These are phyloP conservation scores for Yamadazyma triangularis DNA, from an alignment of 1,139 yeast species.

Conservation along the genomic window DNA sequence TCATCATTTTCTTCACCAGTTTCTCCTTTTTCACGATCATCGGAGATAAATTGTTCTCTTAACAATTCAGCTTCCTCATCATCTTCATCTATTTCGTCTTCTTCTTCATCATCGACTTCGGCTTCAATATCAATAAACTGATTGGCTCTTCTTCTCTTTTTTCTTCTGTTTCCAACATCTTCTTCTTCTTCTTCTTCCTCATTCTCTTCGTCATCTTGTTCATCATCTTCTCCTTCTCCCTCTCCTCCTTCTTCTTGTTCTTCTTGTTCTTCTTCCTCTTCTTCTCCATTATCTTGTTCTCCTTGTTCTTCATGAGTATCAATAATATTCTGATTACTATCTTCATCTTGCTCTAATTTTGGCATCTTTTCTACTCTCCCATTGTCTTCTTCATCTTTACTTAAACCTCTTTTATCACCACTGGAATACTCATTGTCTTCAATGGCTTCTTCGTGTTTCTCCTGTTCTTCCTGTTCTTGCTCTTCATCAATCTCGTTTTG, in stretches of 20 bases:
- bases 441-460: conserved; percentile 4
- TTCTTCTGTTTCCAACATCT: conserved; percentile 41
- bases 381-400: conserved; percentile 1
- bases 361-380: conserved; percentile 2
- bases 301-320: conserved; percentile 8
- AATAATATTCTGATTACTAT: conserved; percentile 1
- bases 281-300: too few relatives aligned
- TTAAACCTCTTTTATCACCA: conserved; percentile 10
- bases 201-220: conserved; percentile 60
- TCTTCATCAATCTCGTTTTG: conserved; percentile 49
- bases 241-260: conserved; percentile 12
- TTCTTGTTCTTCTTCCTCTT: conserved; percentile 7
- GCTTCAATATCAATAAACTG: conserved; percentile 98
- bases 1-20: conserved; percentile 49
- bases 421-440: conserved; percentile 4
- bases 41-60: conserved; percentile 78
- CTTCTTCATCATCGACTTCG: conserved; percentile 97
- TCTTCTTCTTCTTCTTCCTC: conserved; percentile 51
- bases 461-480: conserved; percentile 8
- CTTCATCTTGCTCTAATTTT: conserved; percentile 5
- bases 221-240: conserved; percentile 41
- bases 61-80: conserved; percentile 84
- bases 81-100: conserved; percentile 84
- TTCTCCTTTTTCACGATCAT: conserved; percentile 47
- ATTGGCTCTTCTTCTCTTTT: conserved; percentile 71